Base-by-base conservation (phyloP, 2,329 filamentous ascomycete genomes). In the Trichocomaceae sp. region DNA sequence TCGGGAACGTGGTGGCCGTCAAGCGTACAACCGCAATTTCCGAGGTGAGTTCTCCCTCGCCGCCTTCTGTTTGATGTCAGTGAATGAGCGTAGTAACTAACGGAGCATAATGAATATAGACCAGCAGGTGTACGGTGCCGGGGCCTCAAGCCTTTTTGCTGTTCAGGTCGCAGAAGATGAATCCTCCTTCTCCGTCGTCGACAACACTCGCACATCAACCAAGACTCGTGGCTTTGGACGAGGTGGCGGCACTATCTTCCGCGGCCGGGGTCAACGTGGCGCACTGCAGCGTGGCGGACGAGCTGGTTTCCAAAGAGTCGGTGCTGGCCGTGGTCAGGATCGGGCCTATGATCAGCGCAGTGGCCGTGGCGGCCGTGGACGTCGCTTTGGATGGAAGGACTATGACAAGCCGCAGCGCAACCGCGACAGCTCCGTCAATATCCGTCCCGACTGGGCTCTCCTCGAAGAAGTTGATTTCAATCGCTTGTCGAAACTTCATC, bases 401-500 rank as follows among this genome's bases (percentile, higher is more conserved):
- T 96, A 90, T 71, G 93, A 99, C 79, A 97, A 97, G 84, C 93
- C 93, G 58, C 84, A 92, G 72, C 86, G 93, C 67, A 96, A 95
- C 76, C 88, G 93, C 58, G 93, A 99, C 77, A 88, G 92, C 10
- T 96, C 90, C 35, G 89, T 99, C 69, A 92, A 92, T 77, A 90
- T 97, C 75, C 95, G 95, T 76, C 83, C 91, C 20, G 91, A 96
- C 72, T 99, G 93, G 93, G 82, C 84, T 68, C 83, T 99, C 77
- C 79, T 96, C 66, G 93, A 99, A 77, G 93, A 99, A 81, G 96
- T 99, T 72, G 93, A 99, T 75, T 99, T 95, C 78, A 92, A 90
- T 78, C 87, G 93, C 63, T 83, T 99, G 63, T 81, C 83, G 64
- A 99, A 99, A 82, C 83, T 99, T 66, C 99, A 96, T 77, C 82